These are phyloP conservation scores for Sphagnum contortum DNA, from an alignment of 225 moss, liverwort and hornwort species.

Conservation along the genomic window DNA sequence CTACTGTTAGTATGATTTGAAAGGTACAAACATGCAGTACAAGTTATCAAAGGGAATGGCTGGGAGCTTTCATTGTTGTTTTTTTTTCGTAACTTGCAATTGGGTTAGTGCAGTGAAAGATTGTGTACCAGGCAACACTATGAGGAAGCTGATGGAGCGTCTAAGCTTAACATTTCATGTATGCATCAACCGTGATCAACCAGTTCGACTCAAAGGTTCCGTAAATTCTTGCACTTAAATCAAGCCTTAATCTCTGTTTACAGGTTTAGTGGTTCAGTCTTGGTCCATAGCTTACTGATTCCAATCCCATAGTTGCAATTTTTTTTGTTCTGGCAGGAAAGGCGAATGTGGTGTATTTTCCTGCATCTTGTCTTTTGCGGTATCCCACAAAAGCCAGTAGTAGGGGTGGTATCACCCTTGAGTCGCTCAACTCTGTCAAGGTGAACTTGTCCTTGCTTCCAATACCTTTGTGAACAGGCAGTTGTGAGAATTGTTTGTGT, in stretches of 20 bases:
- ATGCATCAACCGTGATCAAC: slow-evolving; percentile 60
- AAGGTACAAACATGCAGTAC: too few relatives aligned
- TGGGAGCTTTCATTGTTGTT: too few relatives aligned
- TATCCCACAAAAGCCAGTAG: slow-evolving; percentile 54
- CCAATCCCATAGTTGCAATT: too few relatives aligned
- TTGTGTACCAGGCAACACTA: slow-evolving; percentile 58
- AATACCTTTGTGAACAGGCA: too few relatives aligned
- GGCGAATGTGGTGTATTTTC: slow-evolving; percentile 59
- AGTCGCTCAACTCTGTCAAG: slow-evolving; percentile 65
- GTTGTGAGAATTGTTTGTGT: too few relatives aligned
- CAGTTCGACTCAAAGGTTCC: slow-evolving; percentile 58
- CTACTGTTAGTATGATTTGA: too few relatives aligned
- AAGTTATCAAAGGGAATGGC: too few relatives aligned
- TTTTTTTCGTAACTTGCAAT: too few relatives aligned
- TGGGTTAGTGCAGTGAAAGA: slow-evolving; percentile 39
- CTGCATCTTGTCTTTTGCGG: slow-evolving; percentile 69
- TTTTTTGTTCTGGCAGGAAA: slow-evolving; percentile 30
- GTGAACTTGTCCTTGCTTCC: slow-evolving; percentile 9
- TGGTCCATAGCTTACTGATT: too few relatives aligned
- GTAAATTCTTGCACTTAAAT: too few relatives aligned
- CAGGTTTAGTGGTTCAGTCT: too few relatives aligned
- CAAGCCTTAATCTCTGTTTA: too few relatives aligned
- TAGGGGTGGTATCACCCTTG: slow-evolving; percentile 33
- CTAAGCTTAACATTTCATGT: slow-evolving; percentile 65
- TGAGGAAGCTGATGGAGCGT: slow-evolving; percentile 57